Conservation (phyloP, 352 stramenopile genomes). For the Pythium sp. region DNA sequence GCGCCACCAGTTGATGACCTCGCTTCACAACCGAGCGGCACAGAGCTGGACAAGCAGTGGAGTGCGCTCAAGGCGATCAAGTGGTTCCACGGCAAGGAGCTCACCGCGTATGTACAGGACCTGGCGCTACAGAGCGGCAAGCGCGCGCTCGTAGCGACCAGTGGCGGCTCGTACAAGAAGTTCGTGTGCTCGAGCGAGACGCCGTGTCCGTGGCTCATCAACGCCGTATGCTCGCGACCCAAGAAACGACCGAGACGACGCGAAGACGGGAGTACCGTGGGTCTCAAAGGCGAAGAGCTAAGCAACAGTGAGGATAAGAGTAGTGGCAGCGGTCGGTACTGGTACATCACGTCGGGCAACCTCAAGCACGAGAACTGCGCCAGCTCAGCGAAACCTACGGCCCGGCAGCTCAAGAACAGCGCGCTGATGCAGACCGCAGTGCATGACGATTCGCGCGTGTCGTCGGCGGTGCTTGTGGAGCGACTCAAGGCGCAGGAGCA, state of each 20-base stretch:
- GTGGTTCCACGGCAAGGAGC: constrained; percentile 36
- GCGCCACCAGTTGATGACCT: background rate
- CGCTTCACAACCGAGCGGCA: background rate
- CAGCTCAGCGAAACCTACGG: constrained; percentile 38
- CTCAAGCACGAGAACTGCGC: constrained; percentile 38
- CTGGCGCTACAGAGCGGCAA: constrained; percentile 42
- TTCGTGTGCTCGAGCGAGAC: constrained; percentile 43
- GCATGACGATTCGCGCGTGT: constrained; percentile 37
- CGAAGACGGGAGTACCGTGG: background rate
- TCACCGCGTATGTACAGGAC: constrained; percentile 53
- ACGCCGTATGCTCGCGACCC: constrained; percentile 42
- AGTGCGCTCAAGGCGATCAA: constrained; percentile 28
- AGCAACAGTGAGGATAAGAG: background rate
- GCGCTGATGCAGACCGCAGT: constrained; percentile 38
- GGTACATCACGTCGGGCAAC: constrained; percentile 54
- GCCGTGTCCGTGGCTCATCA: constrained; percentile 43
- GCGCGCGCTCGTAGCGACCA: constrained; percentile 41
- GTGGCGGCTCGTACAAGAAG: constrained; percentile 58
- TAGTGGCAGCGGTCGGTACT: constrained; percentile 20
- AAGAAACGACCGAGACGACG: constrained; percentile 15
- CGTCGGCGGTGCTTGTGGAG: constrained; percentile 35
- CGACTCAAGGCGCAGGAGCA: constrained; percentile 28
- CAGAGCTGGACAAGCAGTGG: constrained; percentile 18
- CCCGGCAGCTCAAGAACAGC: constrained; percentile 41
- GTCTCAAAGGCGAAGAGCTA: constrained; percentile 9